phyloP scores from a whole-genome alignment of 345 rosid species.

The Populus nigra region DNA sequence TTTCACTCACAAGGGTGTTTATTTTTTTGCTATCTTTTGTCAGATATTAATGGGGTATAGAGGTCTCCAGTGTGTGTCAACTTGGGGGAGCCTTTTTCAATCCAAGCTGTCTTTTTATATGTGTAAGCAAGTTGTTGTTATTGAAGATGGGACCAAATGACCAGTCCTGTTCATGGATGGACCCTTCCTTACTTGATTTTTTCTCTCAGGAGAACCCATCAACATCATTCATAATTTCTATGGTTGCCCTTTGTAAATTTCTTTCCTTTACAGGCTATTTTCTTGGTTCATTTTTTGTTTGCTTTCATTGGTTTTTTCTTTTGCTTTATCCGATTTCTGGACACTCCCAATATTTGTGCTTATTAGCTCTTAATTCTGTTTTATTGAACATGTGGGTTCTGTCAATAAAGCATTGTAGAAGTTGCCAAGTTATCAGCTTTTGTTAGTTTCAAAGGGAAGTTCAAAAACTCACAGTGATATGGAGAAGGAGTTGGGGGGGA shows the following conservation, averaged over 20 bases:
- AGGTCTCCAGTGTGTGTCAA: slow-evolving; percentile 42
- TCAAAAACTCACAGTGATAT: neutral
- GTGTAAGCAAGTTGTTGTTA: slow-evolving; percentile 29
- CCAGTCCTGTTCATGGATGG: slow-evolving; percentile 24
- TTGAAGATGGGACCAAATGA: slow-evolving; percentile 48
- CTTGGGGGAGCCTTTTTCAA: slow-evolving; percentile 37
- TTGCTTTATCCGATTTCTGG: slow-evolving; percentile 27
- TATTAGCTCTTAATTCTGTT: slow-evolving; percentile 19
- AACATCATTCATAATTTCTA: slow-evolving; percentile 49
- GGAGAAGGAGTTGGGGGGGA: slow-evolving; percentile 14
- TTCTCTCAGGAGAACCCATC: slow-evolving; percentile 50
- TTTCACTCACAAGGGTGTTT: neutral
- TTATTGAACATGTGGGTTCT: slow-evolving; percentile 9
- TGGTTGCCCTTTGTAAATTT: slow-evolving; percentile 43
- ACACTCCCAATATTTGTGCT: slow-evolving; percentile 31
- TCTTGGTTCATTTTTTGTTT: slow-evolving; percentile 1
- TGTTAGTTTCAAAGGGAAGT: neutral
- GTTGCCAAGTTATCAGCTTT: neutral
- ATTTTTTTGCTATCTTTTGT: slow-evolving; percentile 23
- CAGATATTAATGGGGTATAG: slow-evolving; percentile 46
- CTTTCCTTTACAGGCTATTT: neutral
- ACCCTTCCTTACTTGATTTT: slow-evolving; percentile 33
- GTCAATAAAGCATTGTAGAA: neutral
- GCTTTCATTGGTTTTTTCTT: slow-evolving; percentile 8
- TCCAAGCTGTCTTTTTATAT: slow-evolving; percentile 37